phyloP scores from a whole-genome alignment of 306 rosid genomes.

The Cercis canadensis region DNA sequence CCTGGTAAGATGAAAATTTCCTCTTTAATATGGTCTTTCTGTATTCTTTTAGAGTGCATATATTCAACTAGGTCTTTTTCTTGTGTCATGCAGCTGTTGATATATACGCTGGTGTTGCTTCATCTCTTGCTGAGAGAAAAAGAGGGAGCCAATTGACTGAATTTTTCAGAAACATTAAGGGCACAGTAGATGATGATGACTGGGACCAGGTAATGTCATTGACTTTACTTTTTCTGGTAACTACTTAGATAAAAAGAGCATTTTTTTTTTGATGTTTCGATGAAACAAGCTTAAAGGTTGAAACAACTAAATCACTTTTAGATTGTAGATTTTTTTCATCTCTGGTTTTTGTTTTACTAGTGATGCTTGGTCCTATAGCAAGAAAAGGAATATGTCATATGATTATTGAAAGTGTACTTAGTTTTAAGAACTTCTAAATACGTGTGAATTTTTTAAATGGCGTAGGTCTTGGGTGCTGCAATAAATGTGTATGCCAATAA shows the following conservation, averaged over 20 bases:
- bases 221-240: conserved; percentile 33
- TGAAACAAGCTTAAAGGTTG: neutral
- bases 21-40: conserved; percentile 4
- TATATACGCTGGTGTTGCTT: conserved; percentile 95
- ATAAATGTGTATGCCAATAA: conserved; percentile 96
- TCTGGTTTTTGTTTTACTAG: no score
- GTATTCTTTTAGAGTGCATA: conserved; percentile 2
- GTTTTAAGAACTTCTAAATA: conserved; percentile 22
- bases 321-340: neutral
- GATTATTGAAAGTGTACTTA: conserved; percentile 11
- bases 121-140: conserved; percentile 96
- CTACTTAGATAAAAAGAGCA: neutral
- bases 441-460: conserved; percentile 30
- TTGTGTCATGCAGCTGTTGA: conserved; percentile 75
- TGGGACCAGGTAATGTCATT: conserved; percentile 87
- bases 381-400: neutral
- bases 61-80: conserved; percentile 31
- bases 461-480: conserved; percentile 96
- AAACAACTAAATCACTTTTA: conserved; percentile 10
- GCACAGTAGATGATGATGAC: conserved; percentile 94
- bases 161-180: conserved; percentile 87
- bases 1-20: conserved; percentile 63
- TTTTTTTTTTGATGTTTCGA: conserved; percentile 21
- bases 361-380: conserved; percentile 19
- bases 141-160: conserved; percentile 91